Base-by-base conservation (phyloP, 768 basidiomycete genomes). In the Cantharellus cinnabarinus region DNA sequence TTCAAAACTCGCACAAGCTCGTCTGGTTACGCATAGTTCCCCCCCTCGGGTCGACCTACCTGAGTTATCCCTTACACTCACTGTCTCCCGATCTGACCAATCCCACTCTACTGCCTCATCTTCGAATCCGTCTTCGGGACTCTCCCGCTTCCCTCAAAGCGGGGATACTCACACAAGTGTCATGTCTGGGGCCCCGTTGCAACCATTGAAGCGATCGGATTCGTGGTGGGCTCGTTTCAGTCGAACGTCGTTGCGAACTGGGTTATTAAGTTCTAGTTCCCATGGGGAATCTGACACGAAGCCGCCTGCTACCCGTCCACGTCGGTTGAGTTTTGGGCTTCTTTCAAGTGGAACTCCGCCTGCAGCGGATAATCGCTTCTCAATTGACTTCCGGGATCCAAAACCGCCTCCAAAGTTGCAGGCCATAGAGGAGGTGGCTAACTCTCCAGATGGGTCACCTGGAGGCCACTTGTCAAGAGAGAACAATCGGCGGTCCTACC, bases 151-250 rank as follows among this genome's bases (percentile, higher is more conserved):
- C 44, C 29, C 44, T 48, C 10, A 1, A 48, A 48, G 44, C 29
- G 44, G 10, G 29, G 44, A 48, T 29, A 54, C 52, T 10, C 52
- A 54, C 1, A 10, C 7, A 10, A 54, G 14, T 7, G 7, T 37
- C 35, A 10, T 10, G 10, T 54, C 52, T 1, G 38, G 10, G 14
- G 52, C 52, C 7, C 52, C 52, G 10, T 10, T 7, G 10, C 10
- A 37, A 14, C 7, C 35, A 1, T 73, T 87, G 52, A 77, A 77
- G 50, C 75, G 85, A 4, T 81, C 78, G 48, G 79, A 85, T 66
- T 79, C 76, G 5, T 88, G 87, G 84, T 91, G 87, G 82, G 69
- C 75, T 4, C 80, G 83, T 2, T 81, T 91, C 65, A 73, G 83
- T 10, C 78, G 77, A 58, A 35, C 58, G 39, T 35, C 52, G 35